Percentiles rank a stretch among this genome's conserved stretches.
Evolutionary conservation across 2,329 filamentous ascomycete genomes (phyloP).

Genomic region (Cladorrhinum sp.): DNA sequence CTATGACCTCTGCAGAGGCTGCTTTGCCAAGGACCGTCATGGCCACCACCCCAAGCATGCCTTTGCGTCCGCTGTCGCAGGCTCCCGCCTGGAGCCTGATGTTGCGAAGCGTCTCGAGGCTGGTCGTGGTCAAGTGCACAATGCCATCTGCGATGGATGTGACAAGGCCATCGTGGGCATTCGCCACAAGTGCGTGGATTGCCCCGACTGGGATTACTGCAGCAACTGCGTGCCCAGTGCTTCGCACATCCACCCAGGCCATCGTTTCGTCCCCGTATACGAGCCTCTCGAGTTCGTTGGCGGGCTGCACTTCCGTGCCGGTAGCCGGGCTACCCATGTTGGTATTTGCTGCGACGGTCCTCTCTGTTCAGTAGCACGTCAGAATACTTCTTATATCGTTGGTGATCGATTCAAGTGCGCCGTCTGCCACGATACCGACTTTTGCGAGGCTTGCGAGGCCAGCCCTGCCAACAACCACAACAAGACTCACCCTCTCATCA

Average conservation of each 20-base stretch:
- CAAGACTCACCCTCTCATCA: slow-evolving; percentile 93
- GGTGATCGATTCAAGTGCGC: slow-evolving; percentile 96
- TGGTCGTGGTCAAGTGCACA: slow-evolving; percentile 77
- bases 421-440: slow-evolving; percentile 90
- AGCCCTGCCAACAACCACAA: slow-evolving; percentile 83
- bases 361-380: slow-evolving; percentile 57
- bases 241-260: slow-evolving; percentile 67
- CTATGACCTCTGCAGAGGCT: slow-evolving; percentile 85
- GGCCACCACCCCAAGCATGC: slow-evolving; percentile 87
- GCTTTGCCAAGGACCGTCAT: slow-evolving; percentile 72
- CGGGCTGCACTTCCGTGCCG: slow-evolving; percentile 37
- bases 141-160: slow-evolving; percentile 92
- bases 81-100: slow-evolving; percentile 57
- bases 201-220: slow-evolving; percentile 98
- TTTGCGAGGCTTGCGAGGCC: slow-evolving; percentile 92
- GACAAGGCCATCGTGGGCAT: slow-evolving; percentile 83
- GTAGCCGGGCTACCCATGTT: slow-evolving; percentile 57
- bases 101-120: slow-evolving; percentile 68
- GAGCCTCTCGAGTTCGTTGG: slow-evolving; percentile 55
- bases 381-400: slow-evolving; percentile 65
- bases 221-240: slow-evolving; percentile 68
- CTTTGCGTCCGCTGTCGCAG: slow-evolving; percentile 67
- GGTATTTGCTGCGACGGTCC: slow-evolving; percentile 96
- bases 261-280: slow-evolving; percentile 88
- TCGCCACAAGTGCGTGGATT: slow-evolving; percentile 94